Evolutionary conservation across 495 filamentous ascomycete species (phyloP).

Genomic region (Penicillium bialowiezense): DNA sequence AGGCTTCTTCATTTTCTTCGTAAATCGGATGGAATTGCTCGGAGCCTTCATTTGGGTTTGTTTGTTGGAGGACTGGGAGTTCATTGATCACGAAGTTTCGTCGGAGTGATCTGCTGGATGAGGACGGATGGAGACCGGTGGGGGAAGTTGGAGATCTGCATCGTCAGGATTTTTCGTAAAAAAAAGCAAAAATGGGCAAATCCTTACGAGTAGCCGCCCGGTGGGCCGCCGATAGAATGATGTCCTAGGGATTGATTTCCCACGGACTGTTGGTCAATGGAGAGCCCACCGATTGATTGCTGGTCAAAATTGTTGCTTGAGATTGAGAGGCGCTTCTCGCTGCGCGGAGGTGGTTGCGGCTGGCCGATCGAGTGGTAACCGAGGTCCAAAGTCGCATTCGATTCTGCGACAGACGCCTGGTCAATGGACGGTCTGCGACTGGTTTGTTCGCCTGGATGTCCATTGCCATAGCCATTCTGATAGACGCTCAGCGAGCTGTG

Average conservation of each 20-base stretch:
- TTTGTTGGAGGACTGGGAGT: slow-evolving; percentile 30
- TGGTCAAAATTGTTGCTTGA: not conserved
- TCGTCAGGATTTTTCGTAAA: not conserved
- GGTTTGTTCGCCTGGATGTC: not conserved
- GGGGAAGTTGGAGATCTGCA: slow-evolving; percentile 5
- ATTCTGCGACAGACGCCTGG: not conserved
- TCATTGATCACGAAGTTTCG: slow-evolving; percentile 26
- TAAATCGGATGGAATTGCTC: slow-evolving; percentile 28
- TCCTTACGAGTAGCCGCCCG: not conserved
- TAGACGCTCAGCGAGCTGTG: not conserved
- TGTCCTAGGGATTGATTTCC: slow-evolving; percentile 3
- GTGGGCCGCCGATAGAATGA: slow-evolving; percentile 1
- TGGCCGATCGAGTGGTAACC: slow-evolving; percentile 1
- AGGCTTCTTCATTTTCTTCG: slow-evolving; percentile 20
- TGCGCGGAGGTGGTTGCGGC: not conserved
- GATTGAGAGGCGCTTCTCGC: not conserved
- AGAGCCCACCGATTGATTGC: not conserved
- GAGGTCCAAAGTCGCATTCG: not conserved
- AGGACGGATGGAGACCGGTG: slow-evolving; percentile 10
- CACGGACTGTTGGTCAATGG: not conserved
- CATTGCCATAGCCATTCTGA: not conserved
- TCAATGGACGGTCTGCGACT: not conserved
- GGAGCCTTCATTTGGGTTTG: slow-evolving; percentile 28
- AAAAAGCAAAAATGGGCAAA: not conserved
- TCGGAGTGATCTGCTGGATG: slow-evolving; percentile 25